Base-by-base conservation (phyloP, 805 yeast species). In the Metschnikowia hibisci region DNA sequence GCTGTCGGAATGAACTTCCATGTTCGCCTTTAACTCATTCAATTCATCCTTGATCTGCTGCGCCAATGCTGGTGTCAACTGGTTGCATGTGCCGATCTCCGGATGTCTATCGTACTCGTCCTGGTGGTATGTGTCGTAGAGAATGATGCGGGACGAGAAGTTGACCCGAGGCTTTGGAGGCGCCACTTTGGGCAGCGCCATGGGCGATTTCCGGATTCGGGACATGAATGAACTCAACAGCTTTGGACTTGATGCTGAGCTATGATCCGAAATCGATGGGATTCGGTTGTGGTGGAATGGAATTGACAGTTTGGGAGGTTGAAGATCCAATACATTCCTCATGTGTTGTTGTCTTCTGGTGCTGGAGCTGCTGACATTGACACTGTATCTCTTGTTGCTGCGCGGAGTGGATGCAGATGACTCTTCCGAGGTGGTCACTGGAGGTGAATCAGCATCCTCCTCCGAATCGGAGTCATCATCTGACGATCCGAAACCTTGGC, bases 71-170 rank as follows among this genome's bases (percentile, higher is more conserved):
- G 97, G 96, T 1, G 96, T 89, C 61, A 89, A 71, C 58, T 84
- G 88, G 63, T 90, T 88, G 66, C 97, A 91, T 2, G 97, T 89
- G 3, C 96, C 95, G 23, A 82, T 72, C 49, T 89, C 97, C 0
- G 97, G 96, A 51, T 82, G 88, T 55, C 99, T 80, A 62, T 91
- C 97, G 62, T 91, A 91, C 51, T 86, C 96, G 14, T 77, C 81
- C 29, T 82, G 81, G 45, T 82, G 77, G 62, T 84, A 88, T 0
- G 96, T 91, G 47, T 88, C 95, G 63, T 82, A 91, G 33, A 93
- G 75, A 6, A 87, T 76, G 44, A 93, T 87, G 53, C 88, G 73
- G 1, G 95, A 82, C 4, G 95, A 84, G 64, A 91, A 91, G 38
- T 78, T 61, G 9, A 83, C 87, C 12, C 63, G 61, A 4, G 50